phyloP scores from a whole-genome alignment of 352 stramenopile genomes.

The Phytophthora boehmeriae region DNA sequence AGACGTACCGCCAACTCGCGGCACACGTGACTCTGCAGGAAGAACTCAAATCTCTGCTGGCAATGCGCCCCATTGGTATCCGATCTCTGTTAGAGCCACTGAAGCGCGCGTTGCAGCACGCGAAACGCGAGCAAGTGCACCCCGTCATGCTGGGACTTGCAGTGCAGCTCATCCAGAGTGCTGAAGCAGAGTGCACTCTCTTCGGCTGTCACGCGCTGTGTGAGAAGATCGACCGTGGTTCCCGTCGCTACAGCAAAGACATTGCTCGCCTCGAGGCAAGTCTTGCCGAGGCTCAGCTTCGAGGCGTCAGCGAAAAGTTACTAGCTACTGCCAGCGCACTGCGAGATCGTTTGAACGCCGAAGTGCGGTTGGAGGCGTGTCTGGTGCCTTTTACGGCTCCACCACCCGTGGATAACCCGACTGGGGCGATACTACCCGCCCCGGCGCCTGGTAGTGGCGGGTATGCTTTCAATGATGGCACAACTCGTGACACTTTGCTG shows the following conservation, averaged over 20 bases:
- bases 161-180: conserved; percentile 70
- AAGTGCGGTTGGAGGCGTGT: conserved; percentile 68
- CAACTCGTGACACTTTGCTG: conserved; percentile 54
- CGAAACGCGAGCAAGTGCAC: conserved; percentile 53
- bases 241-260: conserved; percentile 52
- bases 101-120: conserved; percentile 56
- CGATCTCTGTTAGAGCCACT: conserved; percentile 70
- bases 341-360: conserved; percentile 64
- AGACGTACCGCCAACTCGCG: conserved; percentile 74
- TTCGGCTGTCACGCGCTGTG: conserved; percentile 76
- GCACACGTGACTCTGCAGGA: conserved; percentile 76
- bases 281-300: conserved; percentile 53
- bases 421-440: conserved; percentile 7
- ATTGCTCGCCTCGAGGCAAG: conserved; percentile 73
- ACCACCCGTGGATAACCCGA: conserved; percentile 10
- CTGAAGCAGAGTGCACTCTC: conserved; percentile 82
- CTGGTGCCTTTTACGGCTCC: conserved; percentile 51
- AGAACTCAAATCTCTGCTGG: conserved; percentile 79
- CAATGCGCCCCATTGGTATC: conserved; percentile 71
- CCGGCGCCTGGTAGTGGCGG: conserved; percentile 18
- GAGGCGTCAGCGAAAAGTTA: conserved; percentile 65
- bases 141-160: conserved; percentile 60
- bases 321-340: conserved; percentile 45
- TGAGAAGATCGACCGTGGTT: conserved; percentile 61
- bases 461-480: conserved; percentile 65